These are phyloP conservation scores for Cucumis sativus DNA, from an alignment of 306 rosid species.

Conservation along the genomic window Cucumber_9930_V3 NC_026658.2:15195001-15195500, in stretches of 20 bases:
- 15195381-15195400: neutral
- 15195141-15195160: neutral
- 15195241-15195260: neutral
- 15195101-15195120: neutral
- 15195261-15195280: neutral
- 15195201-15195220: conserved; percentile 34
- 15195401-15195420: neutral
- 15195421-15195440: neutral
- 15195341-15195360: neutral
- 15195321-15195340: neutral
- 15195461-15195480: neutral
- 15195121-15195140: neutral
- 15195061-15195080: too few relatives aligned
- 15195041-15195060: neutral
- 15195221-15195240: neutral
- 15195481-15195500: neutral
- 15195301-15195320: neutral
- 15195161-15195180: conserved; percentile 26
- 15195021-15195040: neutral
- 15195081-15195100: neutral
- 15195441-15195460: neutral
- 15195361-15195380: neutral
- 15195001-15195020: neutral
- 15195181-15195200: conserved; percentile 22
- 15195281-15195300: neutral